Conservation (phyloP, 345 rosid genomes). For the Citrus hindsii region DNA sequence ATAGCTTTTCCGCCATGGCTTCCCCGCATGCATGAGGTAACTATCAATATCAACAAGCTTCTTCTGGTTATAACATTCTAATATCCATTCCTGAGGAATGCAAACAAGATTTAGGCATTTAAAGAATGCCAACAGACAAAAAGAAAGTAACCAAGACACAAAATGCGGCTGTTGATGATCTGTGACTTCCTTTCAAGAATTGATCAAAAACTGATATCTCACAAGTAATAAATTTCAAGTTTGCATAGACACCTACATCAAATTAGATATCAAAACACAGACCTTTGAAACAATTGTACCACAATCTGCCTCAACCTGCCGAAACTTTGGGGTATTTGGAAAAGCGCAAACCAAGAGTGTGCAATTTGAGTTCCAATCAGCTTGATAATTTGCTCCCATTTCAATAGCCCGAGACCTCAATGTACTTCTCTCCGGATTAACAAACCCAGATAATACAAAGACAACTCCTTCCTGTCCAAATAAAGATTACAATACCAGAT, state of each 20-base stretch:
- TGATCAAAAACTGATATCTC: not conserved
- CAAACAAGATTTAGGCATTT: not conserved
- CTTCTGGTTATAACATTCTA: constrained; percentile 60
- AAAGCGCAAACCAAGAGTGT: constrained; percentile 85
- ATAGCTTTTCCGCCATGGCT: constrained; percentile 69
- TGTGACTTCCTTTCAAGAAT: not conserved
- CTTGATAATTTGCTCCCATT: constrained; percentile 83
- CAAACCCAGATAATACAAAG: constrained; percentile 83
- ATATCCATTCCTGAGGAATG: constrained; percentile 70
- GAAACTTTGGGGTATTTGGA: constrained; percentile 85
- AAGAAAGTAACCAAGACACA: not conserved
- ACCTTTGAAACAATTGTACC: constrained; percentile 92
- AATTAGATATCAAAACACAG: not conserved
- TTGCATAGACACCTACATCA: not conserved
- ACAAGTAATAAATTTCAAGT: not conserved
- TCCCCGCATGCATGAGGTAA: constrained; percentile 84
- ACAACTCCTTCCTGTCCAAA: constrained; percentile 79
- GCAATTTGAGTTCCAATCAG: constrained; percentile 79
- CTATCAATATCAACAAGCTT: constrained; percentile 76
- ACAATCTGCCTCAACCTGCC: constrained; percentile 65
- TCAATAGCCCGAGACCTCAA: constrained; percentile 77
- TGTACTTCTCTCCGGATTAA: constrained; percentile 77
- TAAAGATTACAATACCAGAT: constrained; percentile 16
- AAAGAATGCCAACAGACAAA: not conserved
- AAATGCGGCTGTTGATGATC: not conserved